Evolutionary conservation across 768 basidiomycete genomes (phyloP), one percentile per base, ranked within the genome.

Genomic region (Tricholoma furcatifolium): DNA sequence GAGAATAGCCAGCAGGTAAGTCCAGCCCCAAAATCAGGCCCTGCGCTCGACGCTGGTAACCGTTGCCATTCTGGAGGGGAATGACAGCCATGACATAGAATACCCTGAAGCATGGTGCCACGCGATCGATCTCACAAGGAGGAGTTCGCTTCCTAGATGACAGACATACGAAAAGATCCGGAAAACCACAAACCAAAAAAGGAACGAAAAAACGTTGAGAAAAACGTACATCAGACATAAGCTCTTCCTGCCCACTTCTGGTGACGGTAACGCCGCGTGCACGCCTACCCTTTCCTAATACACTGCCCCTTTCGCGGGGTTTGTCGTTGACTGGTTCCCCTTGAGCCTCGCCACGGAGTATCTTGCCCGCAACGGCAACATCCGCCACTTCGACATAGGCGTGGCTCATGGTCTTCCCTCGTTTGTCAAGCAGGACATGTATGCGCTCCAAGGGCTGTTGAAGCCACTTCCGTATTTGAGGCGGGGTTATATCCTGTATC

Each of bases 191-290:
- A 45, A 38, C 8, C 21, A 48, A 14, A 41, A 51, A 42, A n/a
- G 17, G 44, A 56, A 27, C 23, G 31, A 51, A 38, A 30, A 10
- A 24, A 2, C 34, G n/a, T 17, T 17, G 17, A 10, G n/a, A 48
- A 46, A 55, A 14, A 70, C 83, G 31, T 62, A 91, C 88, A 58
- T 90, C 85, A 51, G 77, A 72, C 91, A 92, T 91, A 23, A 93
- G 74, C 60, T 92, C 91, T 59, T 84, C 85, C 64, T 92, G 88
- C 15, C 80, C 81, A 57, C 87, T 88, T 52, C 87, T 75, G 3
- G 91, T 93, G 40, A 93, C 78, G 10, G 91, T 93, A 31, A 93
- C 91, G 21, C 89, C 89, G 9, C 91, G 79, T 6, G 91, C 89
- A 40, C 91, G 76, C 57, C 81, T 83, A 35, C 91, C 91, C 55